Evolutionary conservation across 2,329 filamentous ascomycete genomes (phyloP).

Genomic region (Uncinocarpus reesii): DNA sequence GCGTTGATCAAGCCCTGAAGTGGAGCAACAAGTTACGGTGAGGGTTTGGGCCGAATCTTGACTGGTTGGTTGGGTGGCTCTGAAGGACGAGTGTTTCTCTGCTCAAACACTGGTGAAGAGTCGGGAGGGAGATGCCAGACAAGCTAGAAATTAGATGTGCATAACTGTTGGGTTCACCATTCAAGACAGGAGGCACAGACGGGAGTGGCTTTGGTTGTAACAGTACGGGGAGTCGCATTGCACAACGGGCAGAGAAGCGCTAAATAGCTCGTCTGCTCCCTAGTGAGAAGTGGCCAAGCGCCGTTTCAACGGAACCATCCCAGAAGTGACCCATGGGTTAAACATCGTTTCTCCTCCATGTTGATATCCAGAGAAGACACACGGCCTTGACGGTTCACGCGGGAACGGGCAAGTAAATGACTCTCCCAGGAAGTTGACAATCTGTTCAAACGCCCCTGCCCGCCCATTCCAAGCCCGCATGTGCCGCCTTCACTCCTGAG

Average conservation of each 20-base stretch:
- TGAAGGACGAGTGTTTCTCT: background rate
- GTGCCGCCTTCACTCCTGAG: slow-evolving; percentile 4
- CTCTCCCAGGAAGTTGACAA: background rate
- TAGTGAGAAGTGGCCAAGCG: background rate
- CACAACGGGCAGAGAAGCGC: too few relatives aligned
- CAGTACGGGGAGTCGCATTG: too few relatives aligned
- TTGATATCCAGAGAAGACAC: background rate
- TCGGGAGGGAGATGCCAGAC: background rate
- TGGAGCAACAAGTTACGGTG: slow-evolving; percentile 1
- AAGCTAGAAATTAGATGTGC: background rate
- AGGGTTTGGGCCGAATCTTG: background rate
- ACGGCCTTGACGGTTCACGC: background rate
- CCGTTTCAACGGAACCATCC: slow-evolving; percentile 8
- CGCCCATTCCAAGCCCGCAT: background rate
- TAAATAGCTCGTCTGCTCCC: too few relatives aligned
- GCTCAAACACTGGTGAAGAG: background rate
- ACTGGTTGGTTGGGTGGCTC: background rate
- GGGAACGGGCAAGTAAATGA: background rate
- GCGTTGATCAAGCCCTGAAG: background rate
- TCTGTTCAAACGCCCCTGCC: background rate
- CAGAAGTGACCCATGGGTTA: background rate
- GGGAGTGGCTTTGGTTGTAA: too few relatives aligned
- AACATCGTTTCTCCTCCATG: slow-evolving; percentile 5
- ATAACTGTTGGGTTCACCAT: background rate
- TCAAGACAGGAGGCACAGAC: background rate